Evolutionary conservation across 768 basidiomycete genomes (phyloP).

Genomic region (Suillus sp.): DNA sequence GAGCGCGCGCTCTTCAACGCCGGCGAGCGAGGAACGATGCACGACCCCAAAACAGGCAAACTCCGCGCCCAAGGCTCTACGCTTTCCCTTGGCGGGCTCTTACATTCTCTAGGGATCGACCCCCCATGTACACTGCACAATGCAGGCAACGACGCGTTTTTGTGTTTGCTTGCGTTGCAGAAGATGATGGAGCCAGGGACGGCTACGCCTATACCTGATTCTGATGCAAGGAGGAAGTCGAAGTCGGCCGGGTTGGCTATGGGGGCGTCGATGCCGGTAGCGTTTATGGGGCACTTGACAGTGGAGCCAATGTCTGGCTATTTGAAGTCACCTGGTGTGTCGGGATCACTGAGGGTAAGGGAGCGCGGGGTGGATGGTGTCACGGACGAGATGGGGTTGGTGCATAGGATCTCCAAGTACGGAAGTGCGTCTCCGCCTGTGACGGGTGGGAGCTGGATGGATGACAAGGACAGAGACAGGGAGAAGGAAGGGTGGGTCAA

Average conservation of each 20-base stretch:
- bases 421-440: conserved; percentile 1
- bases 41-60: conserved; percentile 57
- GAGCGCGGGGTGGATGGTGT: conserved; percentile 18
- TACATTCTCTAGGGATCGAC: conserved; percentile 55
- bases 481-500: conserved; percentile 7
- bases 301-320: conserved; percentile 11
- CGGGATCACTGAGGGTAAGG: conserved; percentile 12
- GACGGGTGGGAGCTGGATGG: not conserved
- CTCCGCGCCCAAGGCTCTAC: conserved; percentile 52
- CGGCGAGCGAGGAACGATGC: conserved; percentile 62
- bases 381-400: conserved; percentile 44
- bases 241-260: conserved; percentile 19
- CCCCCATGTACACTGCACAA: conserved; percentile 56
- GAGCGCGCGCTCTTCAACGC: conserved; percentile 63
- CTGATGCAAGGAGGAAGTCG: conserved; percentile 12
- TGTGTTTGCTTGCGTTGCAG: conserved; percentile 69
- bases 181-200: conserved; percentile 62
- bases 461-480: not conserved
- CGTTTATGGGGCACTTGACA: not conserved
- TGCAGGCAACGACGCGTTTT: conserved; percentile 80
- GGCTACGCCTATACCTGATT: conserved; percentile 31
- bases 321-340: conserved; percentile 10
- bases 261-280: conserved; percentile 13
- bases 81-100: conserved; percentile 62
- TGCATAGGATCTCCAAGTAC: conserved; percentile 30